Evolutionary conservation across 2,329 filamentous ascomycete genomes (phyloP), one percentile per base, ranked within the genome.

Genomic region (Penicillium sp.): DNA sequence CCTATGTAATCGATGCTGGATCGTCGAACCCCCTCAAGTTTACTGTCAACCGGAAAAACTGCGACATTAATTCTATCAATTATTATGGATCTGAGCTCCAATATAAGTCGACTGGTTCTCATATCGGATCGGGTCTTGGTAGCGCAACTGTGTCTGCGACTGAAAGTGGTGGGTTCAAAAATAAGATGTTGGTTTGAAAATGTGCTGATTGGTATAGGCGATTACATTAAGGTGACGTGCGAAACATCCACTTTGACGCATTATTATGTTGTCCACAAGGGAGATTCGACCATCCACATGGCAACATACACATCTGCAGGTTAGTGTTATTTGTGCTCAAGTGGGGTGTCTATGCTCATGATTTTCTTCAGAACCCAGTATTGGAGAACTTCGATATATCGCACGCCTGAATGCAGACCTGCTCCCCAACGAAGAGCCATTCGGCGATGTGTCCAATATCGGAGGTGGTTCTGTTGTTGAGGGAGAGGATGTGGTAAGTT

Each of bases 361-460:
- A 55, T 38, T 1, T 4, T 13, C 0, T 4, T 13, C 77, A 39
- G 76, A 86, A 64, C 83, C 83, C 2, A 68, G 69, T 8, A 74
- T 86, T 19, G 84, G 84, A 39, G 86, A 89, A 73, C 73, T 88
- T 48, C 84, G 86, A 49, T 89, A 82, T 74, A 86, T 89, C 62
- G 82, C 84, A 52, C 83, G 86, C 29, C 79, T 88, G 8, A 78
- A 84, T 52, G 75, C 80, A 12, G 73, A 75, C 42, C 67, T 79
- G 49, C 74, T 86, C 4, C 80, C 82, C 1, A 74, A 76, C 49
- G 82, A 84, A 67, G 77, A 83, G 56, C 82, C 83, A 31, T 83
- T 82, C 59, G 82, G 81, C 29, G 73, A 74, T 4, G 83, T 77
- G 4, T 87, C 86, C 0, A 84, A 79, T 25, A 88, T 84, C 0